Conservation (phyloP, 768 basidiomycete species). For the Suillus occidentalis region DNA sequence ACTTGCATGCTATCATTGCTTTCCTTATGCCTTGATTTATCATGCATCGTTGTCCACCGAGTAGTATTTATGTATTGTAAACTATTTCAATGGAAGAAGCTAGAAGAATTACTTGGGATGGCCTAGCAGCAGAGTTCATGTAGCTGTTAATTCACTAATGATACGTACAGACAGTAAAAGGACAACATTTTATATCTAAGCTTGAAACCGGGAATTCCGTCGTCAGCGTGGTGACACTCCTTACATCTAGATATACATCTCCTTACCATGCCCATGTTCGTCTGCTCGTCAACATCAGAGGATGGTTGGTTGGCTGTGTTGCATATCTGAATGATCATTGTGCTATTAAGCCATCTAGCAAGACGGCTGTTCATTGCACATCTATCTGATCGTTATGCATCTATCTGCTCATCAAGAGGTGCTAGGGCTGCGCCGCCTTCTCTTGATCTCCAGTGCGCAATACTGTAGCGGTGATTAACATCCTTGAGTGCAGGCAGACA, state of each 20-base stretch:
- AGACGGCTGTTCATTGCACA: background rate
- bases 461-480: conserved; percentile 86
- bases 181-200: background rate
- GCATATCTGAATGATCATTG: background rate
- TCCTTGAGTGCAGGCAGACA: conserved; percentile 81
- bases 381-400: conserved; percentile 23
- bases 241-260: background rate
- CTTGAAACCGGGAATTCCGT: background rate
- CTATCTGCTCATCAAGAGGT: conserved; percentile 25
- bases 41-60: background rate
- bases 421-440: conserved; percentile 1
- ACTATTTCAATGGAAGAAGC: background rate
- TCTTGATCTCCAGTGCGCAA: conserved; percentile 59
- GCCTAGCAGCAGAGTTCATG: background rate
- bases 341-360: background rate
- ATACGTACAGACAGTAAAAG: background rate
- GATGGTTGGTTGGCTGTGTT: background rate
- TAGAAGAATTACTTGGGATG: background rate
- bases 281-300: background rate
- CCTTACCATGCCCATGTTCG: background rate
- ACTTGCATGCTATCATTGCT: conserved; percentile 3
- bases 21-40: background rate
- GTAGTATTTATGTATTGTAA: background rate
- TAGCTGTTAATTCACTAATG: background rate
- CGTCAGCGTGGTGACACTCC: background rate